Percentiles rank a stretch among this genome's conserved stretches.
Evolutionary conservation across 768 basidiomycete species (phyloP).

Genomic region (Tricholoma flavovirens): DNA sequence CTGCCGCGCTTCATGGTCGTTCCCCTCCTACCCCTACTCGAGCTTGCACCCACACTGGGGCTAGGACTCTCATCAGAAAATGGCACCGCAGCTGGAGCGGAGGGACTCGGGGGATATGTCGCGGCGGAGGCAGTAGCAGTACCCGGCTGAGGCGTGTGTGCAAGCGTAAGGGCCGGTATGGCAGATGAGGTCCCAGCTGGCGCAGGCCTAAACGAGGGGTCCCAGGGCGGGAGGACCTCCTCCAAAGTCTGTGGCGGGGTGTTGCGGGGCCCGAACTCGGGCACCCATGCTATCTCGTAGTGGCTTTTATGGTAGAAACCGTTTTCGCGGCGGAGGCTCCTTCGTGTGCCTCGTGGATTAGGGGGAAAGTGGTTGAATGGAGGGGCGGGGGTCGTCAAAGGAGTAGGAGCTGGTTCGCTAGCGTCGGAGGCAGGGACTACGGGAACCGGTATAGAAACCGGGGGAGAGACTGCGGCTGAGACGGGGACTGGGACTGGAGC

Average conservation of each 20-base stretch:
- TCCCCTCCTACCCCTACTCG: neutral
- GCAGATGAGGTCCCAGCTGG: neutral
- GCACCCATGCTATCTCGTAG: conserved; percentile 10
- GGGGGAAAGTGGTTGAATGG: conserved; percentile 11
- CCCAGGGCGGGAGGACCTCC: conserved; percentile 5
- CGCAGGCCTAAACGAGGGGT: neutral
- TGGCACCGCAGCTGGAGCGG: neutral
- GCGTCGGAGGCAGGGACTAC: neutral
- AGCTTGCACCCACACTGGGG: neutral
- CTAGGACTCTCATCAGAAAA: neutral
- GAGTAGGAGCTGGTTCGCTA: neutral
- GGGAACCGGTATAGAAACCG: neutral
- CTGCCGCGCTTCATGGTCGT: neutral
- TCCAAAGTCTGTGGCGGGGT: conserved; percentile 5
- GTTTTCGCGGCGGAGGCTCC: conserved; percentile 9
- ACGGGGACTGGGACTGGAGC: neutral
- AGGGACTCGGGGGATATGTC: neutral
- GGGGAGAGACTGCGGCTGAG: neutral
- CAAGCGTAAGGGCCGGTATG: no score
- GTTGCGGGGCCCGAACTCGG: conserved; percentile 10
- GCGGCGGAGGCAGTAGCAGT: neutral
- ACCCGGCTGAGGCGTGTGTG: neutral
- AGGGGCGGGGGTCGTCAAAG: neutral
- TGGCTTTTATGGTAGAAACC: conserved; percentile 12
- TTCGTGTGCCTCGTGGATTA: conserved; percentile 5